Base-by-base conservation (phyloP, 1,139 yeast species). In the Fermentozyma sake region DNA sequence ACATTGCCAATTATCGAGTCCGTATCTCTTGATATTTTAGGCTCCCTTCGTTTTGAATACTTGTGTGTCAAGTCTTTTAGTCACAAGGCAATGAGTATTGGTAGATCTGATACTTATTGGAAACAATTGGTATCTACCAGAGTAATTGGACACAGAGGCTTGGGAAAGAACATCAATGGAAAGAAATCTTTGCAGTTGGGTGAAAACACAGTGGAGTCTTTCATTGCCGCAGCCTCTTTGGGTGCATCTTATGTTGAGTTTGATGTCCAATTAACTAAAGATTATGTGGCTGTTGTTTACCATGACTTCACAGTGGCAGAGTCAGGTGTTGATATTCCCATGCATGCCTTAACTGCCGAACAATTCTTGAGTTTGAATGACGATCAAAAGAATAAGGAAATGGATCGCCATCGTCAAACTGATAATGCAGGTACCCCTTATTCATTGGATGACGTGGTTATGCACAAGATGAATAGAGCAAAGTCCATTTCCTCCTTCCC, bases 261-360 rank as follows among this genome's bases (percentile, higher is more conserved):
- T 52, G 98, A 91, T 55, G 97, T 91, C 20, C 98, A 91, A 54
- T 63, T 91, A 41, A 91, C 98, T n/a, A 87, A 87, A 49, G 97
- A 91, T 55, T 68, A 68, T 39, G 78, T 86, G 8, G 97, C 97
- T 1, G 97, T 91, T 8, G 83, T 91, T 20, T 91, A 91, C 49
- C 98, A 91, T 52, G 98, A 91, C 54, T 91, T 91, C 50, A 58
- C 87, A 16, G 96, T 91, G 23, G 95, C 96, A 2, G 97, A 91
- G 52, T 79, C 95, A 3, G 98, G 98, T 8, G 87, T 85, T 30
- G 98, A 91, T 58, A 81, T 89, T 28, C 97, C 97, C 3, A 89
- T 91, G 95, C 96, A 89, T 55, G 76, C 83, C 13, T 63, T 91
- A 46, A 89, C 97, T 0, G 67, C 81, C 17, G 97, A 91, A 50